These are phyloP conservation scores for Poa pratensis DNA, from an alignment of 176 grass and related monocot species.

Conservation along the genomic window DNA sequence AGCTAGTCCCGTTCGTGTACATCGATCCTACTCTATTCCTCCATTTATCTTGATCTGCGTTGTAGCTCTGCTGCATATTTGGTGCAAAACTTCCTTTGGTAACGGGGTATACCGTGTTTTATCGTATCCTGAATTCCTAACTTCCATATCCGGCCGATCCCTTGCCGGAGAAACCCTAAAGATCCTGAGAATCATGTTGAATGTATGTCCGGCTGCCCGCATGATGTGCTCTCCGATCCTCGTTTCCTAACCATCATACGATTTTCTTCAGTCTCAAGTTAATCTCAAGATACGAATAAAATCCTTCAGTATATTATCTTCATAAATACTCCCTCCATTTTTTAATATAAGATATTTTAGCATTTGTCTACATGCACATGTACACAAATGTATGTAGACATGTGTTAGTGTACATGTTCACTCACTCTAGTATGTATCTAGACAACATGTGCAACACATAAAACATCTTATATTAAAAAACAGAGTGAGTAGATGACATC, in stretches of 20 bases:
- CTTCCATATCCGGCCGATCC: background rate
- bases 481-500: no score
- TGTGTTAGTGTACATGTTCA: no score
- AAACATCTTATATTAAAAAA: no score
- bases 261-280: background rate
- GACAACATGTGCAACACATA: no score
- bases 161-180: background rate
- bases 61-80: background rate
- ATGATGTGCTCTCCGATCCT: background rate
- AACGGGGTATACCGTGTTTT: background rate
- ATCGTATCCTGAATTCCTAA: background rate
- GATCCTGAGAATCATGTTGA: background rate
- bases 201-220: background rate
- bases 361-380: no score
- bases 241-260: background rate
- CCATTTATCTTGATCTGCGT: background rate
- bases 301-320: background rate
- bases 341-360: no score
- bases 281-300: background rate
- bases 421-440: no score
- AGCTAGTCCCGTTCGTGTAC: background rate
- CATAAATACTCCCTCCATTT: background rate
- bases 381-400: no score
- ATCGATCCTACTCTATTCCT: background rate
- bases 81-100: background rate